phyloP scores from a whole-genome alignment of 139 green algal genomes.

The Astrephomene gubernaculifera region DNA sequence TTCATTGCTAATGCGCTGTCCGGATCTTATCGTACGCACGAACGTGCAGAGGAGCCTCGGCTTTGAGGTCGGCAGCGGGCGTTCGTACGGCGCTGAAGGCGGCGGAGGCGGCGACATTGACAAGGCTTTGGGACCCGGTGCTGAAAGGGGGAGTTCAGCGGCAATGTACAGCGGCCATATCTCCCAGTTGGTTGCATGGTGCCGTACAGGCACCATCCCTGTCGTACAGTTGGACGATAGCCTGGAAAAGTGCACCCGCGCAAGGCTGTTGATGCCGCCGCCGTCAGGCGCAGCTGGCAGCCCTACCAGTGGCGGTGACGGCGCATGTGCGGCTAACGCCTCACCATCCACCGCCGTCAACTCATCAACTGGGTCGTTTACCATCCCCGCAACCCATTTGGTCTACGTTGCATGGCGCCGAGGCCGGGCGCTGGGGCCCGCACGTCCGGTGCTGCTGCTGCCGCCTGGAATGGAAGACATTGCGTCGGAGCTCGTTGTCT shows the following conservation, averaged over 20 bases:
- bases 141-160: too few relatives aligned
- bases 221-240: slow-evolving; percentile 19
- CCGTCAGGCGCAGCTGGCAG: neutral
- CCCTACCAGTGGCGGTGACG: neutral
- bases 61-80: neutral
- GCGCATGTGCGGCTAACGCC: too few relatives aligned
- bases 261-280: slow-evolving; percentile 8
- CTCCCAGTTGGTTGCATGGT: slow-evolving; percentile 35
- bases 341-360: too few relatives aligned
- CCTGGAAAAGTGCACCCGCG: neutral
- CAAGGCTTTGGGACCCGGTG: neutral
- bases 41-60: neutral
- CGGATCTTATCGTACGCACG: neutral
- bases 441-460: slow-evolving; percentile 21
- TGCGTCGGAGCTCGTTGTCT: slow-evolving; percentile 6
- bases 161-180: neutral
- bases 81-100: neutral
- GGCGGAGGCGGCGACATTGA: neutral
- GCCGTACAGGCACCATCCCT: neutral
- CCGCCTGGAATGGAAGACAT: neutral
- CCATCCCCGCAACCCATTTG: neutral
- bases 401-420: slow-evolving; percentile 12
- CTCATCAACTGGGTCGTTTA: too few relatives aligned
- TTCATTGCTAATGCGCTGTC: neutral
- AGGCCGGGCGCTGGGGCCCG: neutral